A percentile compares a stretch with the other conserved stretches of the same genome.
Conservation (phyloP, 2,329 filamentous ascomycete genomes). For the Verticillium isaacii region DNA sequence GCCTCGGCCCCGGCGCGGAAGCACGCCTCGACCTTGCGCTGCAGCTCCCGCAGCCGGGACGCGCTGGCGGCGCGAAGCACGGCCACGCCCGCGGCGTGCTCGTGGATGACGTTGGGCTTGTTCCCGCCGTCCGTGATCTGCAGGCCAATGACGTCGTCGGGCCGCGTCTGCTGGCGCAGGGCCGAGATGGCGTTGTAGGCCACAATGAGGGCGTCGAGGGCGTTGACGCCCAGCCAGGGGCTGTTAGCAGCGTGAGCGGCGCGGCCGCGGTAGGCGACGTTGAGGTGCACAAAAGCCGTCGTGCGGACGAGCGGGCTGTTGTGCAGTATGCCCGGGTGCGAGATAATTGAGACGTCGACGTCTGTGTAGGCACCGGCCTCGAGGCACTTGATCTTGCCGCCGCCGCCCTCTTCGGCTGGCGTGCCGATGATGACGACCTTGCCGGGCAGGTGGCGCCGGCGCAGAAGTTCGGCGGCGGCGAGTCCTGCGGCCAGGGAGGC, state of each 20-base stretch:
- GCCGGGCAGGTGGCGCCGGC: conserved; percentile 33
- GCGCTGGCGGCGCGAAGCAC: conserved; percentile 18
- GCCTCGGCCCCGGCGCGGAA: conserved; percentile 32
- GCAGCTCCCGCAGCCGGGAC: conserved; percentile 31
- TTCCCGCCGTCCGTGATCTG: conserved; percentile 30
- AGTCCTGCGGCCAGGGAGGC: conserved; percentile 40
- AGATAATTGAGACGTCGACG: conserved; percentile 22
- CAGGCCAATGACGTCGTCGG: conserved; percentile 29
- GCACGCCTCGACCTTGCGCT: conserved; percentile 35
- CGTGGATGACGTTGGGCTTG: conserved; percentile 39
- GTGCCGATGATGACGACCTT: conserved; percentile 43
- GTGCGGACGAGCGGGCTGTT: conserved; percentile 26
- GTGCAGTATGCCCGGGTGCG: conserved; percentile 15
- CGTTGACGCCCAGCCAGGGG: conserved; percentile 36
- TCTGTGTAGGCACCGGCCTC: conserved; percentile 33
- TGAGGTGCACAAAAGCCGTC: conserved; percentile 47
- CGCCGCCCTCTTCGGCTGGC: conserved; percentile 46
- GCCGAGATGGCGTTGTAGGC: conserved; percentile 21
- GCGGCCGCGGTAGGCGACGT: background rate
- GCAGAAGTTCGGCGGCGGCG: conserved; percentile 39
- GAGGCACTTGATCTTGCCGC: conserved; percentile 41
- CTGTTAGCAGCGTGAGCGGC: conserved; percentile 28
- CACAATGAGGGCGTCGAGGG: conserved; percentile 31
- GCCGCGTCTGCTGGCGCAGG: conserved; percentile 21
- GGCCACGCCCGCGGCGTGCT: conserved; percentile 33